These are phyloP conservation scores for Astrothelium macrocarpum DNA, from an alignment of 495 filamentous ascomycete genomes.

Conservation along the genomic window DNA sequence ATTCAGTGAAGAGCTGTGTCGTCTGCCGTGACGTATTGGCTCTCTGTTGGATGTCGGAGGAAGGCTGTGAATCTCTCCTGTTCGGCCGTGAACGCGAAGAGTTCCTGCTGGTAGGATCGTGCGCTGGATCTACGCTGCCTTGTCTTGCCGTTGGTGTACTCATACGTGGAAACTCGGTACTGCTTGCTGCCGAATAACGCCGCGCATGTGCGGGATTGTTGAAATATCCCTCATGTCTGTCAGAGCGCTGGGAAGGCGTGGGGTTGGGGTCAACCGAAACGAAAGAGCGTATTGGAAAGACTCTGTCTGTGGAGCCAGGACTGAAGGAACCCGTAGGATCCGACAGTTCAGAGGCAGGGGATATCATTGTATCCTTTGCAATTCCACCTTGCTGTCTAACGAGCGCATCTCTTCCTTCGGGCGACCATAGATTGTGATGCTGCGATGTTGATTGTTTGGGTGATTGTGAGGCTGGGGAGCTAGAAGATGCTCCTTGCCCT, in stretches of 20 bases:
- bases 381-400: neutral
- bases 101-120: neutral
- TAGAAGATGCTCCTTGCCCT: neutral
- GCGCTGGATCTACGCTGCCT: neutral
- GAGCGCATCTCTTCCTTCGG: neutral
- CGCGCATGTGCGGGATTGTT: conserved; percentile 16
- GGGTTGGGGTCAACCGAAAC: conserved; percentile 58
- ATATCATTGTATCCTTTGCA: neutral
- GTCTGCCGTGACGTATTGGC: neutral
- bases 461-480: neutral
- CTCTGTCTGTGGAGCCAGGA: conserved; percentile 48
- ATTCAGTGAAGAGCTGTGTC: neutral
- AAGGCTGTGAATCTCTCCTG: neutral
- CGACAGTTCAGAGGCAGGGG: neutral
- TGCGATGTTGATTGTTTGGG: neutral
- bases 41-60: neutral
- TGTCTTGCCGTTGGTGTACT: conserved; percentile 2
- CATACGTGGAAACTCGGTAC: neutral
- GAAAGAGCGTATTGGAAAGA: conserved; percentile 78
- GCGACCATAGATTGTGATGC: neutral
- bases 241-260: conserved; percentile 27
- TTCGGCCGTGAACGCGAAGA: neutral
- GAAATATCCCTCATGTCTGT: conserved; percentile 24
- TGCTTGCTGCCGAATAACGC: conserved; percentile 12
- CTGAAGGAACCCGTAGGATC: conserved; percentile 26